These are phyloP conservation scores for Stenocarpella maydis DNA, from an alignment of 2,329 filamentous ascomycete species.

Conservation along the genomic window DNA sequence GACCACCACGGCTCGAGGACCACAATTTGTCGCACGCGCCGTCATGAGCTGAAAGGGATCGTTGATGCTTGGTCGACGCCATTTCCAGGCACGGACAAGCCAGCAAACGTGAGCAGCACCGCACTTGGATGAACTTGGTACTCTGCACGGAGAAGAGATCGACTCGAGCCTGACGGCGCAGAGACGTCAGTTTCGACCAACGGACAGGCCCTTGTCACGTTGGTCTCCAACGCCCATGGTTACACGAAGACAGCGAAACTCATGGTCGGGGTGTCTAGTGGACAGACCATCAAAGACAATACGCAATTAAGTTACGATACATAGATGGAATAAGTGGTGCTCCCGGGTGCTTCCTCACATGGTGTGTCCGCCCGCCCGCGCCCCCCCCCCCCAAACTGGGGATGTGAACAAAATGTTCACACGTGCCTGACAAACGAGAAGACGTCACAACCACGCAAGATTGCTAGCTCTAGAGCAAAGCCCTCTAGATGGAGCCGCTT, in stretches of 20 bases:
- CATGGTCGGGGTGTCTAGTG: background rate
- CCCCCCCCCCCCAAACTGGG: slow-evolving; percentile 2
- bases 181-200: slow-evolving; percentile 7
- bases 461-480: too few relatives aligned
- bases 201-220: slow-evolving; percentile 7
- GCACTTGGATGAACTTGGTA: background rate
- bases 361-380: too few relatives aligned
- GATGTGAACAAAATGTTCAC: background rate
- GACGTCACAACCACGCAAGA: background rate
- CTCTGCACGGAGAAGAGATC: background rate
- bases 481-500: too few relatives aligned
- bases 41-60: slow-evolving; percentile 1
- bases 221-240: slow-evolving; percentile 6
- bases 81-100: slow-evolving; percentile 11
- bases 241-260: background rate
- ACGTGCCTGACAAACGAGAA: background rate
- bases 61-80: background rate
- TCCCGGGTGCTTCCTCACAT: background rate
- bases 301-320: slow-evolving; percentile 8
- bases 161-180: slow-evolving; percentile 1
- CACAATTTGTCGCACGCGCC: slow-evolving; percentile 13
- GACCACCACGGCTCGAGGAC: slow-evolving; percentile 4
- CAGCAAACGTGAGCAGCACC: background rate
- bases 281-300: background rate
- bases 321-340: background rate